phyloP scores from a whole-genome alignment of 306 rosid species.

The Rubus idaeus region DNA sequence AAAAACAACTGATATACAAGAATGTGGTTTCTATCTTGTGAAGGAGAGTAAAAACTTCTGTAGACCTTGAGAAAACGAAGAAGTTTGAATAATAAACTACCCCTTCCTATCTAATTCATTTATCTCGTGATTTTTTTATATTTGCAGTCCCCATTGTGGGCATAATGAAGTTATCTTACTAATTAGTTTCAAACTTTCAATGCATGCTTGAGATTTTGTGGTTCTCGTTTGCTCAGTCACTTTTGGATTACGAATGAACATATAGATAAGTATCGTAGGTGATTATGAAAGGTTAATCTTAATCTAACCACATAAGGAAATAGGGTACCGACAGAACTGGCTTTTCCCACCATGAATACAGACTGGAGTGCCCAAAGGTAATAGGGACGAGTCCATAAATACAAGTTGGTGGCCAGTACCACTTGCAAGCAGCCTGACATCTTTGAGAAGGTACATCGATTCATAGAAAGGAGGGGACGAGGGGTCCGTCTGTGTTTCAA shows the following conservation, averaged over 20 bases:
- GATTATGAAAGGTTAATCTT: too few species aligned
- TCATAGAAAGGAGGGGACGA: neutral
- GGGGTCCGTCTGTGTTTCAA: neutral
- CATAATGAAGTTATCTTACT: neutral
- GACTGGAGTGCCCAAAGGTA: neutral
- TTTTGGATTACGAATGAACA: neutral
- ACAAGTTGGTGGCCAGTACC: too few species aligned
- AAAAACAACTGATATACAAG: constrained; percentile 39
- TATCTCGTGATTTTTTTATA: neutral
- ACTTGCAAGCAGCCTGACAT: too few species aligned
- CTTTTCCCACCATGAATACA: neutral
- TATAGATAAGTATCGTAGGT: too few species aligned
- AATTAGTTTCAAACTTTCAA: neutral
- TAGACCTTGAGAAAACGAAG: neutral
- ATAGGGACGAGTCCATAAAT: too few species aligned
- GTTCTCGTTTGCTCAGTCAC: neutral
- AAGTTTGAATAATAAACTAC: constrained; percentile 13
- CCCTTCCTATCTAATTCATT: neutral
- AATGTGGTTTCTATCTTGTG: constrained; percentile 41
- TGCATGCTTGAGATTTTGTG: neutral
- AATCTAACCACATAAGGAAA: neutral
- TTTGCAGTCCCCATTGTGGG: too few species aligned
- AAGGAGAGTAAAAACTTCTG: constrained; percentile 3
- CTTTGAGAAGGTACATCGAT: too few species aligned
- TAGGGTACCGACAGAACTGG: neutral